Evolutionary conservation across 73 alveolate species (phyloP).

Genomic region (Urostyla sp.): DNA sequence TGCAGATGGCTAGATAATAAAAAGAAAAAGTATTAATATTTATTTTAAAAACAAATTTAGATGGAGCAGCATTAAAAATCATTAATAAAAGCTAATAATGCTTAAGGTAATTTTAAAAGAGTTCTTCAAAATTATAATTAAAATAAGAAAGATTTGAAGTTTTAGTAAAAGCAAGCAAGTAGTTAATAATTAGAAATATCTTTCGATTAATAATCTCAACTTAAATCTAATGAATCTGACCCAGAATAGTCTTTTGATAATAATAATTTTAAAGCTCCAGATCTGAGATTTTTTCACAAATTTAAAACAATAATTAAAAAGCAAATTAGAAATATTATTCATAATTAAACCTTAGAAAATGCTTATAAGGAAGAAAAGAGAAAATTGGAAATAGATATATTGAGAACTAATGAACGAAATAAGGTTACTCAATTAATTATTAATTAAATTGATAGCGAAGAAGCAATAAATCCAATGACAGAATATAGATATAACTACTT

Average conservation of each 20-base stretch:
- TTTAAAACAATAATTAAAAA: constrained; percentile 33
- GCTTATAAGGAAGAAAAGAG: constrained; percentile 32
- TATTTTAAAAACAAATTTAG: constrained; percentile 14
- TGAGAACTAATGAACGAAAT: constrained; percentile 32
- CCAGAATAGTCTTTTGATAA: neutral
- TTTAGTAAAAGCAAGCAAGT: neutral
- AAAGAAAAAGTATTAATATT: too few relatives aligned
- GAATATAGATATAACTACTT: constrained; percentile 20
- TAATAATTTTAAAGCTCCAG: constrained; percentile 10
- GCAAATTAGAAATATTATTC: constrained; percentile 7
- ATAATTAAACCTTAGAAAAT: constrained; percentile 17
- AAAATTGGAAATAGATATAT: constrained; percentile 20
- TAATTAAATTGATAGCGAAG: constrained; percentile 22
- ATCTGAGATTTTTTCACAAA: constrained; percentile 42
- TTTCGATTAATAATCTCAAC: too few relatives aligned
- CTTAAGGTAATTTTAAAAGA: neutral
- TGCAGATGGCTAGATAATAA: too few relatives aligned
- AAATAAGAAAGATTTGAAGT: neutral
- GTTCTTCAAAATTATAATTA: neutral
- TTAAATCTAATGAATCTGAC: too few relatives aligned
- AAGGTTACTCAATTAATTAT: constrained; percentile 30
- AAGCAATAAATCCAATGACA: constrained; percentile 25
- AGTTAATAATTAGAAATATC: neutral
- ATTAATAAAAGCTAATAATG: neutral
- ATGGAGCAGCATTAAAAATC: constrained; percentile 19